phyloP scores from a whole-genome alignment of 768 basidiomycete species.

The Tylopilus rubrobrunneus region DNA sequence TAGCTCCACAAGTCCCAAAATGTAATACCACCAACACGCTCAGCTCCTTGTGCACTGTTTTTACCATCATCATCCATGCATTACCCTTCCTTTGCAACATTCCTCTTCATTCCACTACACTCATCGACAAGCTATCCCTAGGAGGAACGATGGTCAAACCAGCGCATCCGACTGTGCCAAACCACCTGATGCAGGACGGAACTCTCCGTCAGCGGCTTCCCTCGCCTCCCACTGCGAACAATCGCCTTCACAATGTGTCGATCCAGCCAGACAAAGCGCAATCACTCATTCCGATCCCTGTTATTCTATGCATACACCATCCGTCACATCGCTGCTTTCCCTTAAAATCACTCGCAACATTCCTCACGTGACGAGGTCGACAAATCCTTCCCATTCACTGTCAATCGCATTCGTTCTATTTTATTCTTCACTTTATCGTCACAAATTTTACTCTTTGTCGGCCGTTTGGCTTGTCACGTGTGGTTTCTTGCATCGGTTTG shows the following conservation, averaged over 20 bases:
- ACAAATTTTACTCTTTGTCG: slow-evolving; percentile 30
- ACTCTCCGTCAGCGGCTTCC: slow-evolving; percentile 7
- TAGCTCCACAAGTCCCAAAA: slow-evolving; percentile 64
- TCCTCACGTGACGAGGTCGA: slow-evolving; percentile 50
- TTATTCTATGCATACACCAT: slow-evolving; percentile 56
- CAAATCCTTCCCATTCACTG: slow-evolving; percentile 44
- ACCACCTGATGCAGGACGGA: slow-evolving; percentile 16
- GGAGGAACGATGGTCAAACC: slow-evolving; percentile 14
- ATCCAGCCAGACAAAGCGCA: slow-evolving; percentile 28
- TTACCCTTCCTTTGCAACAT: slow-evolving; percentile 61
- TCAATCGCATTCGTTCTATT: slow-evolving; percentile 58
- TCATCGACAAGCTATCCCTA: slow-evolving; percentile 44
- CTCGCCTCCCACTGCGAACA: slow-evolving; percentile 12
- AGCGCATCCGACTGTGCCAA: slow-evolving; percentile 17
- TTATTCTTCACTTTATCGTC: slow-evolving; percentile 82
- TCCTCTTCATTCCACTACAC: slow-evolving; percentile 45
- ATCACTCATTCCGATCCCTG: slow-evolving; percentile 38
- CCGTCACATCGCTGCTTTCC: slow-evolving; percentile 43
- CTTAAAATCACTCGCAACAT: slow-evolving; percentile 40
- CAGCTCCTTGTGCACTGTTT: slow-evolving; percentile 61
- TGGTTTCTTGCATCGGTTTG: slow-evolving; percentile 32
- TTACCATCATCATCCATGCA: slow-evolving; percentile 64
- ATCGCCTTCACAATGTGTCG: slow-evolving; percentile 12
- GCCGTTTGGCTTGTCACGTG: slow-evolving; percentile 33
- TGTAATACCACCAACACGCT: slow-evolving; percentile 68